Conservation (phyloP, 441 rosid species). For the Heliophila coronopifolia region DNA sequence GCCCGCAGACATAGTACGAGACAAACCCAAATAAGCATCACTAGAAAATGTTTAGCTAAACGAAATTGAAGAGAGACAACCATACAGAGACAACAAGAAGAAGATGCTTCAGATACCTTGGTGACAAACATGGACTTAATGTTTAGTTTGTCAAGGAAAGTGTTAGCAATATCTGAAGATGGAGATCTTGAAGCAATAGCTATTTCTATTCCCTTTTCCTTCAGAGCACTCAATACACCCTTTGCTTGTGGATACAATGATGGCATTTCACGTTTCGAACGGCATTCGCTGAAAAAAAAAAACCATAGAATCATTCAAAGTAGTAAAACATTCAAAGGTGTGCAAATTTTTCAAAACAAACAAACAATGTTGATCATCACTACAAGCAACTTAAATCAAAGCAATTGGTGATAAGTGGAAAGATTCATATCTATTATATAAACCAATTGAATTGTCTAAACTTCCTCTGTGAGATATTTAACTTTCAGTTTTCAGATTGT, state of each 20-base stretch:
- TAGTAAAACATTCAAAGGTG: too few species aligned
- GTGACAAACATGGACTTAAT: conserved; percentile 49
- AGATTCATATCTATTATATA: too few species aligned
- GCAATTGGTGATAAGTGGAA: too few species aligned
- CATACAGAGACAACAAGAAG: background rate
- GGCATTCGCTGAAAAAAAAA: conserved; percentile 38
- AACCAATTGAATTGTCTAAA: too few species aligned
- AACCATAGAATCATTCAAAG: background rate
- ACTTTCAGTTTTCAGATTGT: too few species aligned
- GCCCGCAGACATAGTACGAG: too few species aligned
- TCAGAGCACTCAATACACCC: conserved; percentile 44
- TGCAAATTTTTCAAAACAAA: too few species aligned
- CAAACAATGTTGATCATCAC: too few species aligned
- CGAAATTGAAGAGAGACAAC: background rate
- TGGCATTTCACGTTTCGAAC: conserved; percentile 57
- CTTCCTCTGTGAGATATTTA: too few species aligned
- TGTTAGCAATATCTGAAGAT: conserved; percentile 48
- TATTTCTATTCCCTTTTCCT: conserved; percentile 45
- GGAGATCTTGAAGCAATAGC: conserved; percentile 64
- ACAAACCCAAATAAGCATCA: background rate
- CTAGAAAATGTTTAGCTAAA: background rate
- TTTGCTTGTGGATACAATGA: conserved; percentile 57
- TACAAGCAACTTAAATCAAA: background rate
- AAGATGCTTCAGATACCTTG: conserved; percentile 36
- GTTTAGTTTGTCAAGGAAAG: conserved; percentile 48